phyloP scores from a whole-genome alignment of 768 basidiomycete genomes.

The Pulveroboletus frians region DNA sequence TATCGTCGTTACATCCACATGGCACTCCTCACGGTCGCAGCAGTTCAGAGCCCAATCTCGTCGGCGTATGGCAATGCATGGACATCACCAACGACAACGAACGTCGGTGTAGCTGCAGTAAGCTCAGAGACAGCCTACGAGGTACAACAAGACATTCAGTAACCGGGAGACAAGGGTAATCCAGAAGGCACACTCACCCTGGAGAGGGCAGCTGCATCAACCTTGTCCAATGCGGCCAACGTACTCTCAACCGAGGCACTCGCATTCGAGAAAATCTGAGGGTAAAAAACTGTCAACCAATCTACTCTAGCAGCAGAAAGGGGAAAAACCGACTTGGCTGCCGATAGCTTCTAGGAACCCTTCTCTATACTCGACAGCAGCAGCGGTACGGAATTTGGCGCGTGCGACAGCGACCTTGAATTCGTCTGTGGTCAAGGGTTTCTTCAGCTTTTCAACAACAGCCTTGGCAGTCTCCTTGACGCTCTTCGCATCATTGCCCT shows the following conservation, averaged over 20 bases:
- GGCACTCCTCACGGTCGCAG: not conserved
- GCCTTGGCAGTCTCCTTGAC: conserved; percentile 65
- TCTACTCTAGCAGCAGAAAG: conserved; percentile 1
- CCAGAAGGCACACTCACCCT: conserved; percentile 43
- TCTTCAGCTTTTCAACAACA: conserved; percentile 64
- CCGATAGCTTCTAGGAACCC: conserved; percentile 61
- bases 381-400: conserved; percentile 82
- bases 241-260: conserved; percentile 54
- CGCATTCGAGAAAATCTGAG: conserved; percentile 56
- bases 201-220: conserved; percentile 60
- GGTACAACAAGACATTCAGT: not conserved
- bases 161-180: not conserved
- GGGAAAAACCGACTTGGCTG: conserved; percentile 48
- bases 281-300: not conserved
- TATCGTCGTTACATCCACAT: conserved; percentile 13
- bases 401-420: conserved; percentile 79
- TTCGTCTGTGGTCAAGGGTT: conserved; percentile 56
- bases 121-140: conserved; percentile 54
- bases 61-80: conserved; percentile 75
- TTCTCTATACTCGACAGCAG: conserved; percentile 60
- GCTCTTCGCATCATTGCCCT: conserved; percentile 56
- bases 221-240: conserved; percentile 65
- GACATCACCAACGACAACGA: conserved; percentile 80
- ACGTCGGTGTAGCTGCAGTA: conserved; percentile 75
- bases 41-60: conserved; percentile 67